Base-by-base conservation (phyloP, 208 protist genomes). In the Hexamita inflata region DNA sequence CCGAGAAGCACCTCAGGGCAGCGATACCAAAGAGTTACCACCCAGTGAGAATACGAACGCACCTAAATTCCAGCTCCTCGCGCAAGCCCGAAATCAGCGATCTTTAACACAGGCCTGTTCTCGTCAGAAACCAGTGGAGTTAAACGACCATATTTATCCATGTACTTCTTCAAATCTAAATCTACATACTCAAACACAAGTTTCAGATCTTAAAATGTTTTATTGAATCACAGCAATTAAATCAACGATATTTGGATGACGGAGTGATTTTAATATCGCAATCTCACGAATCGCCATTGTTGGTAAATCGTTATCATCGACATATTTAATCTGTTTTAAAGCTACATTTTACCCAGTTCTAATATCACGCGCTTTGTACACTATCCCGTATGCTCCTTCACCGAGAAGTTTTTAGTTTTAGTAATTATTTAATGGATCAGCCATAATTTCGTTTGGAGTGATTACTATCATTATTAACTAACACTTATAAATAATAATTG, bases 1-100 rank as follows among this genome's bases (percentile, higher is more conserved):
- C 68, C 96, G 26, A 99, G 85, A 24, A 99, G 87, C 38, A 99
- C 93, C 80, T 99, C 95, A n/a, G 96, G 97, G 0, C 96, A 90
- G 58, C 97, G 87, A 82, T 99, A 99, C 96, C 96, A 99, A 26
- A 99, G 85, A 26, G 97, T 99, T 19, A 82, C 76, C 30, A 84
- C 75, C 58, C 83, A 80, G 38, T 81, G 68, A 19, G 81, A 83
- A 58, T 84, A 84, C 53, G 78, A n/a, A 29, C 77, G 29, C 2
- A 84, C 42, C 32, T 80, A 80, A 41, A 84, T 76, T 24, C 58
- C 62, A 77, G 77, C 68, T 38, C 58, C 76, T 28, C 81, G 1
- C 4, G 74, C 74, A 11, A 77, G 59, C 9, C 74, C 74, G 30
- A 77, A 77, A 38, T 77, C 74, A 1, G 74, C 74, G 1, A 75